Percentiles rank a stretch among this genome's conserved stretches.
phyloP scores from a whole-genome alignment of 495 filamentous ascomycete species.

The Penicillium roqueforti region DNA sequence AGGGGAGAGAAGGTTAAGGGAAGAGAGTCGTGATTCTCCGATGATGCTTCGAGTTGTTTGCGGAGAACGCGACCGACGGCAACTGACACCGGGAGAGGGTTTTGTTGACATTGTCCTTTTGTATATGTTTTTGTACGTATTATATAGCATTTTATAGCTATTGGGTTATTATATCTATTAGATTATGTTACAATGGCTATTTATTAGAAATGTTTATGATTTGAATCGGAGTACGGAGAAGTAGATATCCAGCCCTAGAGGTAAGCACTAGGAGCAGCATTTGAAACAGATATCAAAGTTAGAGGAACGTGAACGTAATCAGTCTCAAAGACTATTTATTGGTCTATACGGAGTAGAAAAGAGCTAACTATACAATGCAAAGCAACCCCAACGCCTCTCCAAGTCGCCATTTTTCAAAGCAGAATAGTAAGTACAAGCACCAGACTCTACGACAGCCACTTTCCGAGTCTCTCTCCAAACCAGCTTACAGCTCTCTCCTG shows the following conservation, averaged over 20 bases:
- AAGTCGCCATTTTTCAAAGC: conserved; percentile 3
- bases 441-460: conserved; percentile 34
- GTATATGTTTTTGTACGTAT: too few relatives aligned
- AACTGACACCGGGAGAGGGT: too few relatives aligned
- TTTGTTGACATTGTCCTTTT: not conserved
- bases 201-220: not conserved
- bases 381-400: conserved; percentile 6
- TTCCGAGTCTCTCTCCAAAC: conserved; percentile 51
- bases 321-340: not conserved
- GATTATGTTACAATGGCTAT: not conserved
- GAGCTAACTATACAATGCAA: not conserved
- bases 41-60: conserved; percentile 36
- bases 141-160: too few relatives aligned
- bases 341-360: not conserved
- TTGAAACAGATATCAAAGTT: not conserved
- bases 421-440: conserved; percentile 5
- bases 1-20: not conserved
- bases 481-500: conserved; percentile 54
- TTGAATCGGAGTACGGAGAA: too few relatives aligned
- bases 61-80: conserved; percentile 29
- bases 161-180: not conserved
- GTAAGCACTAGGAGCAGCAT: not conserved
- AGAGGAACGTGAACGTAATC: not conserved
- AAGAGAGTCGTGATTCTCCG: conserved; percentile 13
- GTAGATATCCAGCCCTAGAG: not conserved